Conservation (phyloP, 441 rosid species). For the Metrosideros polymorpha region DNA sequence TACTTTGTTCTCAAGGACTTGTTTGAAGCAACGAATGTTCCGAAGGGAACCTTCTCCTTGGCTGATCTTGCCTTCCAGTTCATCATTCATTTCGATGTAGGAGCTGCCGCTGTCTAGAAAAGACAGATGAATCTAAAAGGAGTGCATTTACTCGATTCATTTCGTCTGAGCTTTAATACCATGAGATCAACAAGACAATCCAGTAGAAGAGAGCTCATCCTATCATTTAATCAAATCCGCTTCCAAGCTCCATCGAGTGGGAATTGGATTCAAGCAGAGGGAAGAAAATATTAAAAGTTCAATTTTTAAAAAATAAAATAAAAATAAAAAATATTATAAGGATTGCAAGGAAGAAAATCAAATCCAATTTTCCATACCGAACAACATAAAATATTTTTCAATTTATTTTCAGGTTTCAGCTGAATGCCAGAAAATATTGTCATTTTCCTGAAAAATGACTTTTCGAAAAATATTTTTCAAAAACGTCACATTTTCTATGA, state of each 20-base stretch:
- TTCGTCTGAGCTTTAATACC: not conserved
- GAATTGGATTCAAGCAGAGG: not conserved
- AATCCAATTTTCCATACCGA: no score
- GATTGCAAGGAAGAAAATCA: no score
- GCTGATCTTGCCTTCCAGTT: not conserved
- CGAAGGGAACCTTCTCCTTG: fast-evolving
- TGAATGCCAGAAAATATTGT: no score
- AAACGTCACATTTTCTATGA: no score
- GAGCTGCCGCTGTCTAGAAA: not conserved
- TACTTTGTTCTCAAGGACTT: not conserved
- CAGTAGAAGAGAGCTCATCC: not conserved
- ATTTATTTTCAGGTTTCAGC: no score
- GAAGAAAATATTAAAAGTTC: no score
- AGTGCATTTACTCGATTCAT: not conserved
- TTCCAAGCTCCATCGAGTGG: not conserved
- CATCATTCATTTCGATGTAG: not conserved
- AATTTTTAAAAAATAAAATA: no score
- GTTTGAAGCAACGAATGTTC: not conserved
- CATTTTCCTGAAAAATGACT: no score
- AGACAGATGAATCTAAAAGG: not conserved
- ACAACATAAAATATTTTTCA: no score
- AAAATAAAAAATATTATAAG: no score
- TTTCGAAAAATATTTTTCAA: no score
- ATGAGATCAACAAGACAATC: not conserved
- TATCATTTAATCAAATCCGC: not conserved